Base-by-base conservation (phyloP, 495 filamentous ascomycete species). In the Trichoderma virens region DNA sequence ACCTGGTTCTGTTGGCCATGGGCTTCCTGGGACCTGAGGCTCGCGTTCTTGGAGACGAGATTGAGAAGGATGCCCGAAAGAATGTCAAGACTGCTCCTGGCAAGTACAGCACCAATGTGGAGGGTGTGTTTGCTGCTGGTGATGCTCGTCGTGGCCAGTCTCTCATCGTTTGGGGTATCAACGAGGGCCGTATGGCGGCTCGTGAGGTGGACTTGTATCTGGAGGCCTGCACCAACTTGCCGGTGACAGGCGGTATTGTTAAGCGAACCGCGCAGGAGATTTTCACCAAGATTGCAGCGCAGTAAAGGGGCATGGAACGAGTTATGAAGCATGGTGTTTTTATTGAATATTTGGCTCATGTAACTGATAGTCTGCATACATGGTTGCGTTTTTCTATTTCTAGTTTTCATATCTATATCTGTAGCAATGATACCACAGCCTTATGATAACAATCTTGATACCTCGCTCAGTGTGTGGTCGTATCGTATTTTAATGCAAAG, bases 141-240 rank as follows among this genome's bases (percentile, higher is more conserved):
- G 94, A 99, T 78, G 98, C 95, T 78, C 89, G 93, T 61, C 87
- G 94, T 74, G 94, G 94, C 64, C 94, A 99, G 78, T 96, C 91
- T 45, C 81, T 99, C 62, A 98, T 99, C 76, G 94, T 99, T 68
- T 99, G 94, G 92, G 94, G 93, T 76, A 99, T 99, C 82, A 99
- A 99, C 73, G 94, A 99, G 81, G 94, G 94, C 71, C 89, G 94
- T 68, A 89, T 92, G 78, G 88, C 88, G 60, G 94, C 94, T 70
- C 90, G 95, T 64, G 93, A 99, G 75, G 91, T 98, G 61, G 94
- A 99, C 73, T 73, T 91, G 60, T 95, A 86, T 81, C 90, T 99
- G 62, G 90, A 88, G 76, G 82, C 86, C 65, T 87, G 85, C 69
- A 93, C 91, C 54, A 83, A 82, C 69, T 83, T 99, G 30, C 95